phyloP scores from a whole-genome alignment of 2,329 filamentous ascomycete genomes.

The Neofusicoccum parvum region DNA sequence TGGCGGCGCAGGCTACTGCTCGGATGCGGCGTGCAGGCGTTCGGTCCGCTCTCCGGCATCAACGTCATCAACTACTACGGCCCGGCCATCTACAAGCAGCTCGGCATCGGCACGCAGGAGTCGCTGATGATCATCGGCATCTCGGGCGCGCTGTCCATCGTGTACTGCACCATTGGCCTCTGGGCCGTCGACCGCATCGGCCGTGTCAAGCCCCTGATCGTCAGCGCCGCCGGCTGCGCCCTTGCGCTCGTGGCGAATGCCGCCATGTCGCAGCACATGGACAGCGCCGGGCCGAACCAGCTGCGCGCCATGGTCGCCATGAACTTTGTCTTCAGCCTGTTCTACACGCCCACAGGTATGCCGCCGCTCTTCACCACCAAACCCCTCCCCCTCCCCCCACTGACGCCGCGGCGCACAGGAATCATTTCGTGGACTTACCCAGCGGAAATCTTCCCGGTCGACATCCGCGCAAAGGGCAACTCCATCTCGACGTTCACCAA shows the following conservation, averaged over 20 bases:
- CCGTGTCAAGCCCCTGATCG: slow-evolving; percentile 52
- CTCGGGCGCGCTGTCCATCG: slow-evolving; percentile 52
- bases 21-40: slow-evolving; percentile 52
- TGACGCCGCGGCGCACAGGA: slow-evolving; percentile 46
- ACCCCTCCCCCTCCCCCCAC: slow-evolving; percentile 39
- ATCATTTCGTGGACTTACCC: slow-evolving; percentile 52
- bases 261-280: slow-evolving; percentile 42
- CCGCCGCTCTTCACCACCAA: slow-evolving; percentile 45
- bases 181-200: slow-evolving; percentile 50
- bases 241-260: slow-evolving; percentile 35
- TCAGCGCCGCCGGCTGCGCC: slow-evolving; percentile 46
- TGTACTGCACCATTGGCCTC: slow-evolving; percentile 52
- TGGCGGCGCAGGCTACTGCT: slow-evolving; percentile 52
- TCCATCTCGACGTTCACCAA: slow-evolving; percentile 49
- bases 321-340: slow-evolving; percentile 33
- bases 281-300: slow-evolving; percentile 38
- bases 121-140: slow-evolving; percentile 56
- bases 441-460: slow-evolving; percentile 51
- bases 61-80: slow-evolving; percentile 52
- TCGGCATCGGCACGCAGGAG: slow-evolving; percentile 48
- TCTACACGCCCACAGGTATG: slow-evolving; percentile 56
- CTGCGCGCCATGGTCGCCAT: slow-evolving; percentile 47
- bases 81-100: slow-evolving; percentile 46
- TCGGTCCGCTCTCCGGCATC: slow-evolving; percentile 52
- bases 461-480: slow-evolving; percentile 47